phyloP scores from a whole-genome alignment of 2,329 filamentous ascomycete species.

The Dothideomycetes sp. region DNA sequence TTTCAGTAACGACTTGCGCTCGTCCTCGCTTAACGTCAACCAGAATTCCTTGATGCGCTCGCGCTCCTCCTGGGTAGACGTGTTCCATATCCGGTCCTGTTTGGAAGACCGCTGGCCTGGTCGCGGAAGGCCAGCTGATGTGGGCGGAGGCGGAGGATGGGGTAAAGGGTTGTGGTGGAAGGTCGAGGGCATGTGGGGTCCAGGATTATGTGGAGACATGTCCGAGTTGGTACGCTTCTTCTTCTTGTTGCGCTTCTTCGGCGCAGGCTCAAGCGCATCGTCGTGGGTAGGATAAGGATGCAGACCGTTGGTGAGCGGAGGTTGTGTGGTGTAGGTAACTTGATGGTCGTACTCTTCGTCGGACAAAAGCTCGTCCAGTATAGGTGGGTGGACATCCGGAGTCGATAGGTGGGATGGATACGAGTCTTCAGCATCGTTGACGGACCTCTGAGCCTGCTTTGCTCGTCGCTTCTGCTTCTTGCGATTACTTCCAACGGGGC shows the following conservation, averaged over 20 bases:
- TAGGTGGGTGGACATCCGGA: slow-evolving; percentile 28
- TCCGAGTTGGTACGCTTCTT: slow-evolving; percentile 8
- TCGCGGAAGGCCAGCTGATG: slow-evolving; percentile 34
- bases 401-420: slow-evolving; percentile 14
- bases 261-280: not conserved
- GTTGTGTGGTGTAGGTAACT: slow-evolving; percentile 17
- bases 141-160: slow-evolving; percentile 35
- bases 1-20: slow-evolving; percentile 90
- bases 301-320: slow-evolving; percentile 35
- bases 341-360: slow-evolving; percentile 34
- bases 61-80: slow-evolving; percentile 83
- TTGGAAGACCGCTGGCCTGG: slow-evolving; percentile 33
- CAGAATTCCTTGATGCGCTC: slow-evolving; percentile 98
- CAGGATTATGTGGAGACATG: not conserved
- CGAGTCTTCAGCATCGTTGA: slow-evolving; percentile 13
- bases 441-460: slow-evolving; percentile 61
- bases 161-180: slow-evolving; percentile 25
- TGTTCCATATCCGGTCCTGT: slow-evolving; percentile 93
- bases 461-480: slow-evolving; percentile 93
- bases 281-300: slow-evolving; percentile 3
- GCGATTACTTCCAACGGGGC: slow-evolving; percentile 49
- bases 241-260: slow-evolving; percentile 17
- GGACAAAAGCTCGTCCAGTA: slow-evolving; percentile 30
- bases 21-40: slow-evolving; percentile 86
- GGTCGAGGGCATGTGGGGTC: slow-evolving; percentile 2